These are phyloP conservation scores for Paspalum notatum DNA, from an alignment of 176 grass and related monocot species.

Conservation along the genomic window DNA sequence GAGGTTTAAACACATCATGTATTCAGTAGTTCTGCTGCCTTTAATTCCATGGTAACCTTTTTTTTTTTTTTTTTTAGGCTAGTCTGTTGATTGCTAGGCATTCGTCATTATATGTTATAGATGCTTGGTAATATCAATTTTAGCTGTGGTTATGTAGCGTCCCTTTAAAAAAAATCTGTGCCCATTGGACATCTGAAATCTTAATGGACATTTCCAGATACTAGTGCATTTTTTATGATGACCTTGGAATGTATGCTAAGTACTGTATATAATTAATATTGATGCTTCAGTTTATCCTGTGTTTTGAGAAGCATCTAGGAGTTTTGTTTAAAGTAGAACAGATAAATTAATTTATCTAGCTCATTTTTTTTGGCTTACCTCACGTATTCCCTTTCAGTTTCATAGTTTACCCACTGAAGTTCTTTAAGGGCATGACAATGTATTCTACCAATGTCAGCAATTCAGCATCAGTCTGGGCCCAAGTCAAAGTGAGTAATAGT, in stretches of 20 bases:
- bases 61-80: not conserved
- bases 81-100: conserved; percentile 1
- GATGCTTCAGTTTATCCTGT: not conserved
- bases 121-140: conserved; percentile 21
- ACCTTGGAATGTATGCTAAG: conserved; percentile 15
- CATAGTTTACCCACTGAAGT: not conserved
- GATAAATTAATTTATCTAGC: not conserved
- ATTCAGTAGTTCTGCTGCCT: not conserved
- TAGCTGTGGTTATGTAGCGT: conserved; percentile 1
- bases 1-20: conserved; percentile 17
- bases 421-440: not conserved
- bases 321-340: not conserved
- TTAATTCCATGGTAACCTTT: not conserved
- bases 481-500: too few species aligned
- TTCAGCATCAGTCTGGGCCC: too few species aligned
- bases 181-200: not conserved
- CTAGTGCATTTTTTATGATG: conserved; percentile 12
- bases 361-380: not conserved
- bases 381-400: not conserved
- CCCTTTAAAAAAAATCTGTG: not conserved
- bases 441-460: too few species aligned
- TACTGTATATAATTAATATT: not conserved
- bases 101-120: conserved; percentile 15
- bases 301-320: conserved; percentile 6
- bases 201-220: not conserved